A percentile compares a stretch with the other conserved stretches of the same genome.
Conservation (phyloP, 257 asterid genomes). For the Thymus quinquecostatus region DNA sequence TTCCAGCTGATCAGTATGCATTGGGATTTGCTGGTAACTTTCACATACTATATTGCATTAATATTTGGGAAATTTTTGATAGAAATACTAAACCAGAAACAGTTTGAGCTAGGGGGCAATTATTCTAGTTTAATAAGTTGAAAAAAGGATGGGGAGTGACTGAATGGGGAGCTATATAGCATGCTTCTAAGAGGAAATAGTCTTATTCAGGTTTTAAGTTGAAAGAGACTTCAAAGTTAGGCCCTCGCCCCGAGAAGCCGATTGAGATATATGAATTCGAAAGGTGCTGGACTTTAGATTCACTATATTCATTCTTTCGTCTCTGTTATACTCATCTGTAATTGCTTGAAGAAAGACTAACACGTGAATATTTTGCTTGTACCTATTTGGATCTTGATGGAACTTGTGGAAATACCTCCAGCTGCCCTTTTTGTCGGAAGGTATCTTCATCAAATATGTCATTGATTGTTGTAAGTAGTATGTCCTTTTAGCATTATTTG, state of each 20-base stretch:
- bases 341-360: slow-evolving; percentile 35
- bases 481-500: slow-evolving; percentile 7
- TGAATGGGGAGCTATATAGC: neutral
- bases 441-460: slow-evolving; percentile 42
- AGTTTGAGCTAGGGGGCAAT: neutral
- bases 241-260: slow-evolving; percentile 93
- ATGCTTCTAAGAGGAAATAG: slow-evolving; percentile 29
- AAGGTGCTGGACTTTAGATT: slow-evolving; percentile 47
- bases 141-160: neutral
- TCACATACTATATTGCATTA: slow-evolving; percentile 10
- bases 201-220: slow-evolving; percentile 69
- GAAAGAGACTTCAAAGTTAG: slow-evolving; percentile 83
- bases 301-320: neutral
- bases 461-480: neutral
- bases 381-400: slow-evolving; percentile 43
- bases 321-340: slow-evolving; percentile 21
- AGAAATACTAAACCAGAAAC: neutral
- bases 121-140: neutral
- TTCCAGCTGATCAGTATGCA: slow-evolving; percentile 80
- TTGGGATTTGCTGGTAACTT: slow-evolving; percentile 76
- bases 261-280: slow-evolving; percentile 90
- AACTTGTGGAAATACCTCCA: slow-evolving; percentile 52
- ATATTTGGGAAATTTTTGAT: neutral
- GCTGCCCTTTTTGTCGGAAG: slow-evolving; percentile 98
- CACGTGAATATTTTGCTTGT: slow-evolving; percentile 37